phyloP scores from a whole-genome alignment of 2,329 filamentous ascomycete species.

The Ilyonectria mors-panacis region DNA sequence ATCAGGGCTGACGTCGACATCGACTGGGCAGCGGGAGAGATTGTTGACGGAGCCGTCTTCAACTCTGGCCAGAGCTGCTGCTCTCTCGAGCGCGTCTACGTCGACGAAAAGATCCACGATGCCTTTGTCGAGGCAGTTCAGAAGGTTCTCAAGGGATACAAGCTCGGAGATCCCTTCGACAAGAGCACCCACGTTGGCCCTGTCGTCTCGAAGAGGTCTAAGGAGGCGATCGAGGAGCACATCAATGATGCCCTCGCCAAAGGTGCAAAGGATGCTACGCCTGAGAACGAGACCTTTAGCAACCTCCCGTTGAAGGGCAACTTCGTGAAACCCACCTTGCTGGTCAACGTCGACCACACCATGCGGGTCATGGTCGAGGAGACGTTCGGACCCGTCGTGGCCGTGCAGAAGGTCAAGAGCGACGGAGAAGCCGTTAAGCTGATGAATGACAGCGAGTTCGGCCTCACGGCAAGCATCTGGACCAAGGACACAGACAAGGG shows the following conservation, averaged over 20 bases:
- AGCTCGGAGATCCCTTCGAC: conserved; percentile 89
- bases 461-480: conserved; percentile 97
- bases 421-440: conserved; percentile 86
- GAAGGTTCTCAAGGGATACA: conserved; percentile 85
- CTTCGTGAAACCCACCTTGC: conserved; percentile 88
- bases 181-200: conserved; percentile 87
- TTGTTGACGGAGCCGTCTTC: conserved; percentile 96
- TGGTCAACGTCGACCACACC: conserved; percentile 83
- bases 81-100: conserved; percentile 91
- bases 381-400: conserved; percentile 94
- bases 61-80: conserved; percentile 99
- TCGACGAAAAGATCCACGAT: conserved; percentile 88
- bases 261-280: conserved; percentile 88
- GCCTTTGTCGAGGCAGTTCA: conserved; percentile 84
- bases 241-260: conserved; percentile 86
- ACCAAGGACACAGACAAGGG: conserved; percentile 87
- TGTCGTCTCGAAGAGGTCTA: conserved; percentile 86
- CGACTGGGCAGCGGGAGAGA: conserved; percentile 92
- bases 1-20: conserved; percentile 88
- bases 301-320: conserved; percentile 84
- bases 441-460: conserved; percentile 97
- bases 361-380: conserved; percentile 95
- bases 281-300: conserved; percentile 83
- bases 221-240: conserved; percentile 82
- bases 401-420: conserved; percentile 86